These are phyloP conservation scores for Cryptococcus amylolentus DNA, from an alignment of 1,284 basidiomycete genomes.

Conservation along the genomic window DNA sequence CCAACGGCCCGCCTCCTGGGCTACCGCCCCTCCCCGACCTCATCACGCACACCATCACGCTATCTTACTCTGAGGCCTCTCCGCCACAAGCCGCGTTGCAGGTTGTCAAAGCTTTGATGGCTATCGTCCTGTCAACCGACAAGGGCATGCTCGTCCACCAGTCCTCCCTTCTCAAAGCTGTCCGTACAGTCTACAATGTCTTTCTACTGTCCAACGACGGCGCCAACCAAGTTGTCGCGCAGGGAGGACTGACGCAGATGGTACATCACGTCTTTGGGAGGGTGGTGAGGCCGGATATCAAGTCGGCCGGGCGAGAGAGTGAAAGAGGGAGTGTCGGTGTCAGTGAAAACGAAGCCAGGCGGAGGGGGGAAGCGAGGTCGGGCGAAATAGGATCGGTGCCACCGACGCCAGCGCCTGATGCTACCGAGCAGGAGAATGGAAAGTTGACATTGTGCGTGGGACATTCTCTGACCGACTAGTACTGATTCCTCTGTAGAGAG, in stretches of 20 bases:
- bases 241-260: conserved; percentile 94
- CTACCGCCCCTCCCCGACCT: conserved; percentile 76
- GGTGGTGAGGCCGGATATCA: conserved; percentile 41
- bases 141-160: conserved; percentile 75
- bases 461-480: not conserved
- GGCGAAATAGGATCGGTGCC: conserved; percentile 2
- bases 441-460: conserved; percentile 36
- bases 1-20: conserved; percentile 54
- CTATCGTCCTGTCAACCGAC: conserved; percentile 78
- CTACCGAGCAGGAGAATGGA: conserved; percentile 5
- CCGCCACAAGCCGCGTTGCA: conserved; percentile 87
- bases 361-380: conserved; percentile 10
- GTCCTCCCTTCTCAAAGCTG: conserved; percentile 86
- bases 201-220: conserved; percentile 84
- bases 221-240: conserved; percentile 92
- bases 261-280: conserved; percentile 90
- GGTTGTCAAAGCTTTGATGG: conserved; percentile 87
- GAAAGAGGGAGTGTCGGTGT: conserved; percentile 19
- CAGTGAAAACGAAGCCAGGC: conserved; percentile 38
- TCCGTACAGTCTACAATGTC: conserved; percentile 94
- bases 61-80: conserved; percentile 81
- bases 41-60: conserved; percentile 87
- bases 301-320: not conserved
- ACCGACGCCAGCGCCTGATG: conserved; percentile 11
- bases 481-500: not conserved